Evolutionary conservation across 192 early-diverging fungal species (phyloP).

Genomic region (Mortierella claussenii): DNA sequence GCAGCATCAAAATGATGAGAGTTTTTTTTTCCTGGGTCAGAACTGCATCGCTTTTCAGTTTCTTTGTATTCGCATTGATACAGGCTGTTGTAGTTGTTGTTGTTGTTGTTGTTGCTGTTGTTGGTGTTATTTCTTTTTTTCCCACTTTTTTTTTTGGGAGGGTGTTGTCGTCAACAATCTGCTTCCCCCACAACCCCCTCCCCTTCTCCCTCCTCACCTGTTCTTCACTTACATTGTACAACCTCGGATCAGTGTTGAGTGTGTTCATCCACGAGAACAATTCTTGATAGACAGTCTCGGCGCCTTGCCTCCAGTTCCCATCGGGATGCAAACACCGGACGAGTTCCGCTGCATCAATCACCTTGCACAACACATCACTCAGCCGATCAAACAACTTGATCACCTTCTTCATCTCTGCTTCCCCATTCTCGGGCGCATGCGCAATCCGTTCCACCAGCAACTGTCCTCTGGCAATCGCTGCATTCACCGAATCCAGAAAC

Average conservation of each 20-base stretch:
- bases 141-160: no score
- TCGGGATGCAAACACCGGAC: conserved; percentile 92
- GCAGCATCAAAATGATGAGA: no score
- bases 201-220: neutral
- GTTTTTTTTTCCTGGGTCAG: no score
- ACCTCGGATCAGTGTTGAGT: conserved; percentile 89
- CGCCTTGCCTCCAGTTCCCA: conserved; percentile 70
- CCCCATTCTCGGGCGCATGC: conserved; percentile 57
- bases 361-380: conserved; percentile 88
- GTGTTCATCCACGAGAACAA: conserved; percentile 90
- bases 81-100: no score
- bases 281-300: conserved; percentile 78
- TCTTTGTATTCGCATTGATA: no score
- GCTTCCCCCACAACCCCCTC: no score
- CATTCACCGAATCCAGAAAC: conserved; percentile 58
- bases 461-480: conserved; percentile 59
- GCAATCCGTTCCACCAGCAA: conserved; percentile 64
- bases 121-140: no score
- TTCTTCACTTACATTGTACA: conserved; percentile 71
- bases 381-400: conserved; percentile 91
- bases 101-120: no score
- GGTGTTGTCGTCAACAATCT: no score
- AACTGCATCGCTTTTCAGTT: no score
- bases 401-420: conserved; percentile 72
- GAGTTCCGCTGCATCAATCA: conserved; percentile 95